Evolutionary conservation across 306 rosid species (phyloP).

Genomic region (Cucumis melo): DNA sequence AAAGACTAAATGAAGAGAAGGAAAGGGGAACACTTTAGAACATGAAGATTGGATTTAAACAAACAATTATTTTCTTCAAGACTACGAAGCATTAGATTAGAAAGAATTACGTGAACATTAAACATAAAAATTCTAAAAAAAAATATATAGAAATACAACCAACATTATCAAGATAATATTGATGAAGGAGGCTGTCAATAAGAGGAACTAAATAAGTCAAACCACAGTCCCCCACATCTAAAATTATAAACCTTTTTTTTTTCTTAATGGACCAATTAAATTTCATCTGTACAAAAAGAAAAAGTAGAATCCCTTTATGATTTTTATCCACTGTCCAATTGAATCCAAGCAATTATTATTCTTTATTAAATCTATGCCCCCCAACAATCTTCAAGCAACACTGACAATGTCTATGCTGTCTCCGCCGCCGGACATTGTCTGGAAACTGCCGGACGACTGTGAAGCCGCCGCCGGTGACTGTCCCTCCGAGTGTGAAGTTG

Average conservation of each 20-base stretch:
- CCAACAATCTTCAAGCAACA: constrained; percentile 45
- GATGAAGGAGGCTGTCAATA: no score
- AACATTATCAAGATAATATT: no score
- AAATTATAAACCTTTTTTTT: not conserved
- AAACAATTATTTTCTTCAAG: no score
- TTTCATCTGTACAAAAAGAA: not conserved
- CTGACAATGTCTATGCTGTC: constrained; percentile 45
- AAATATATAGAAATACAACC: not conserved
- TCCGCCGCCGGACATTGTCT: constrained; percentile 38
- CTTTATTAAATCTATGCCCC: not conserved
- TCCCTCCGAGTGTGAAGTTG: constrained; percentile 21
- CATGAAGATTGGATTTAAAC: no score
- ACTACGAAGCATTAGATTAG: no score
- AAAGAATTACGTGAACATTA: not conserved
- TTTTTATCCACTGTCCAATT: not conserved
- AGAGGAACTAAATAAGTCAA: not conserved
- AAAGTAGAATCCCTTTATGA: not conserved
- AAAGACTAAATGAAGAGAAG: no score
- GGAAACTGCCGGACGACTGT: constrained; percentile 40
- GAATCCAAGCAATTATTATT: not conserved
- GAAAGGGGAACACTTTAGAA: no score
- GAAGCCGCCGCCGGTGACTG: constrained; percentile 18
- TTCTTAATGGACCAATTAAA: not conserved
- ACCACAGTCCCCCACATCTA: not conserved
- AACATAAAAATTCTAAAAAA: not conserved